phyloP scores from a whole-genome alignment of 2,329 filamentous ascomycete species.

The Claviceps maximensis region DNA sequence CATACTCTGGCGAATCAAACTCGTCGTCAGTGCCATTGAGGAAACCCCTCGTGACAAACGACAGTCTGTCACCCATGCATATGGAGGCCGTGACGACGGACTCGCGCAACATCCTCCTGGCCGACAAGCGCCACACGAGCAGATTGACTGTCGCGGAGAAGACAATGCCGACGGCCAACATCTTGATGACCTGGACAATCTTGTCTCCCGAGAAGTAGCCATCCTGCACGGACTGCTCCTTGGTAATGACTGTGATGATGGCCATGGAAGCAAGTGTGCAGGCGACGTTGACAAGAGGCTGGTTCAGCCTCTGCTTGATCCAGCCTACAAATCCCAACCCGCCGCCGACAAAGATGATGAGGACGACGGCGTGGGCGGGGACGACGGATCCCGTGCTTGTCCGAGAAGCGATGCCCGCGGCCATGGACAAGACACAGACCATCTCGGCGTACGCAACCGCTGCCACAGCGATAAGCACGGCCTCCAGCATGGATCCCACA shows the following conservation, averaged over 20 bases:
- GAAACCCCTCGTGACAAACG: constrained; percentile 71
- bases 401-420: constrained; percentile 68
- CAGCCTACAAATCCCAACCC: constrained; percentile 80
- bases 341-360: constrained; percentile 73
- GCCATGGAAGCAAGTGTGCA: constrained; percentile 78
- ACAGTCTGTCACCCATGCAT: constrained; percentile 67
- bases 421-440: constrained; percentile 75
- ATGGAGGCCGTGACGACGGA: constrained; percentile 61
- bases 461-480: constrained; percentile 59
- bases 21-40: constrained; percentile 72
- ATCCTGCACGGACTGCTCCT: constrained; percentile 75
- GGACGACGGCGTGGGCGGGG: constrained; percentile 64
- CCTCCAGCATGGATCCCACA: constrained; percentile 80
- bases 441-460: constrained; percentile 61
- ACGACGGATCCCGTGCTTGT: constrained; percentile 50
- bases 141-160: constrained; percentile 64
- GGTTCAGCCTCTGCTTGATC: constrained; percentile 68
- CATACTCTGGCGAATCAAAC: constrained; percentile 52
- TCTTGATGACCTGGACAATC: constrained; percentile 69
- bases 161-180: constrained; percentile 65
- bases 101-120: constrained; percentile 57
- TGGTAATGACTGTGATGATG: constrained; percentile 80
- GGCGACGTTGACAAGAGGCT: constrained; percentile 70
- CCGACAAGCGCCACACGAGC: constrained; percentile 64
- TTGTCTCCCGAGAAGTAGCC: constrained; percentile 72